phyloP scores from a whole-genome alignment of 2,329 filamentous ascomycete species.

The Leptoxyphium fumago region DNA sequence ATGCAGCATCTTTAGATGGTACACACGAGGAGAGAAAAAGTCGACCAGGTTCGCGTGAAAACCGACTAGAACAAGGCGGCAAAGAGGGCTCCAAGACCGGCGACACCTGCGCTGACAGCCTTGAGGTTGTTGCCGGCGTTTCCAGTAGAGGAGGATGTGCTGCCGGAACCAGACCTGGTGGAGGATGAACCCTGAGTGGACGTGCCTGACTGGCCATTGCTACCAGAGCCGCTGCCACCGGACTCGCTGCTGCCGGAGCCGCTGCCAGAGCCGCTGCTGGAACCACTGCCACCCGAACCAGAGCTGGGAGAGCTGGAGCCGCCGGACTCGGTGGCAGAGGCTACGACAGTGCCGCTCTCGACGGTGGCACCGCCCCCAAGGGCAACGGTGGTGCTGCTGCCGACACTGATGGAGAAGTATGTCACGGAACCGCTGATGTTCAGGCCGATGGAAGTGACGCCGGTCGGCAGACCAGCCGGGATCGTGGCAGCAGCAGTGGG shows the following conservation, averaged over 20 bases:
- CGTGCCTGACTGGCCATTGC: conserved; percentile 3
- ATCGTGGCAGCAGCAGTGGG: conserved; percentile 27
- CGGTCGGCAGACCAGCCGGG: conserved; percentile 26
- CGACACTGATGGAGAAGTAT: conserved; percentile 19
- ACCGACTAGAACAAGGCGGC: conserved; percentile 21
- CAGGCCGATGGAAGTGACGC: conserved; percentile 15
- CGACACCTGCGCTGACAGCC: conserved; percentile 16
- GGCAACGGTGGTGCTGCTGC: conserved; percentile 17
- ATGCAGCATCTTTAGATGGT: too few species aligned
- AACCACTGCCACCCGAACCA: not conserved
- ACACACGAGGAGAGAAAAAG: not conserved
- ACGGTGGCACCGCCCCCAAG: conserved; percentile 11
- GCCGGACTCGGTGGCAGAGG: conserved; percentile 4
- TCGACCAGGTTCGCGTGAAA: not conserved
- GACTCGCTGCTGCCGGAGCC: conserved; percentile 2
- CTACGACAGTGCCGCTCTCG: conserved; percentile 8
- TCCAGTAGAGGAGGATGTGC: conserved; percentile 4
- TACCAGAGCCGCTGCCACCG: conserved; percentile 1
- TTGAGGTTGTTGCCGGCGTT: conserved; percentile 7
- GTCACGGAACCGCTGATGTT: conserved; percentile 16
- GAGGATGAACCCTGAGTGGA: conserved; percentile 9
- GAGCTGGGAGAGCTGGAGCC: conserved; percentile 1
- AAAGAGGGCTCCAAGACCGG: conserved; percentile 23
- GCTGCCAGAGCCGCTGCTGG: conserved; percentile 4
- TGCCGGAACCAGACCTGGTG: conserved; percentile 6